Evolutionary conservation across 441 rosid genomes (phyloP), one percentile per base, ranked within the genome.

Genomic region (Croton laevigatus): DNA sequence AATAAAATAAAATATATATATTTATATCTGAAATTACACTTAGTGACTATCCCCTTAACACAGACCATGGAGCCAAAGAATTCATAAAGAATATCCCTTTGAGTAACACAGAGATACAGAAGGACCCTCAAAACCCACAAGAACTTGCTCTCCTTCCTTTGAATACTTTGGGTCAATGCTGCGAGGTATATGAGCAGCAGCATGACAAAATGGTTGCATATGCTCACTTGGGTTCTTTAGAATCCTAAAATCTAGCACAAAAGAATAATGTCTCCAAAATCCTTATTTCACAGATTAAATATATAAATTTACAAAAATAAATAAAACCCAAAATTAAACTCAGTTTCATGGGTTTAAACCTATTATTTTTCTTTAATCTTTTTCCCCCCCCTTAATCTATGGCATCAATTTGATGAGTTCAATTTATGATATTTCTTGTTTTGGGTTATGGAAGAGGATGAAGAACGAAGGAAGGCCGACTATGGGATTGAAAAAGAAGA

Each of bases 61-160:
- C 97, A 87, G 69, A 95, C 96, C 97, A 95, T 82, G 61, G 99
- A 93, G 68, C 99, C 99, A 69, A 95, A 91, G 81, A 83, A 95
- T 66, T 86, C 92, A 1, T 97, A 93, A 58, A 95, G 97, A 78
- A 95, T 98, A 8, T 87, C 97, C 78, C 98, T 85, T 6, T 98
- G 99, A 0, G 98, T 89, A 69, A 95, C 93, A 12, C 92, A 84
- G 1, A 97, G 99, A 95, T 34, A 95, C 98, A 73, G 93, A 95
- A 68, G 92, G 94, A 10, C 99, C 99, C 79, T 93, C 96, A 72
- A 95, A 89, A 19, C 99, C 99, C 66, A 95, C 94, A 62, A 82
- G 88, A 72, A 95, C 81, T 51, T 76, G 82, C 59, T 95, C 97
- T 69, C 88, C 99, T 86, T 95, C 97, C 79, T 91, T 91, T 75